Evolutionary conservation across 768 basidiomycete genomes (phyloP), one percentile per base, ranked within the genome.

Genomic region (Podaxis rugospora): DNA sequence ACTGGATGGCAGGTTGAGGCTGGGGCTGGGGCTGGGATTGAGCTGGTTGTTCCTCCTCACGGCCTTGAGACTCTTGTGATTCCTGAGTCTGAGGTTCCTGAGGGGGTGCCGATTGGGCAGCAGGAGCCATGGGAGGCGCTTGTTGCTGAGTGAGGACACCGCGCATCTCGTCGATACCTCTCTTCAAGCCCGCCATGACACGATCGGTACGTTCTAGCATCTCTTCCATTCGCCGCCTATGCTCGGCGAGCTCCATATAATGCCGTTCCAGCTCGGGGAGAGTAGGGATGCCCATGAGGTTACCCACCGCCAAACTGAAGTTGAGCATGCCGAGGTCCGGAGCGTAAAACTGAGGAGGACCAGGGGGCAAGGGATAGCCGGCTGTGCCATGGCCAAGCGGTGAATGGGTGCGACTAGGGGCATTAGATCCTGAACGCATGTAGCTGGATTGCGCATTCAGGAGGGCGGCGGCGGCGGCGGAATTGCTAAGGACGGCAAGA

Each of bases 121-220:
- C n/a, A 39, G 63, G 18, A 9, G 60, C 61, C 64, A 55, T 53
- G 18, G 65, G 46, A 21, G 64, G 25, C 13, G 59, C 57, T 36
- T 60, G 59, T 6, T 60, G 59, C 6, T 46, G 40, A 10, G 51
- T 51, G 21, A 42, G 37, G 10, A 65, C 67, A 25, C 71, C 80
- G 65, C 83, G 77, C 83, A 90, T 85, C 69, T 93, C 90, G 57
- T 92, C 91, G 66, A 93, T 76, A 23, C 85, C 88, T 65, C 86
- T 80, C 77, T 85, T 85, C 69, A 93, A 76, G 23, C 86, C 84
- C 39, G 75, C 79, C 80, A 93, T 85, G 75, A 93, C 72, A 70
- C 81, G 74, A 57, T 92, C 88, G 66, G 91, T 93, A 74, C 79
- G 83, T 65, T 86, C 82, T 61, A 92, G 72, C 84, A 93, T 79